Evolutionary conservation across 371 early-diverging fungal species (phyloP).

Genomic region (Rozella allomycis): DNA sequence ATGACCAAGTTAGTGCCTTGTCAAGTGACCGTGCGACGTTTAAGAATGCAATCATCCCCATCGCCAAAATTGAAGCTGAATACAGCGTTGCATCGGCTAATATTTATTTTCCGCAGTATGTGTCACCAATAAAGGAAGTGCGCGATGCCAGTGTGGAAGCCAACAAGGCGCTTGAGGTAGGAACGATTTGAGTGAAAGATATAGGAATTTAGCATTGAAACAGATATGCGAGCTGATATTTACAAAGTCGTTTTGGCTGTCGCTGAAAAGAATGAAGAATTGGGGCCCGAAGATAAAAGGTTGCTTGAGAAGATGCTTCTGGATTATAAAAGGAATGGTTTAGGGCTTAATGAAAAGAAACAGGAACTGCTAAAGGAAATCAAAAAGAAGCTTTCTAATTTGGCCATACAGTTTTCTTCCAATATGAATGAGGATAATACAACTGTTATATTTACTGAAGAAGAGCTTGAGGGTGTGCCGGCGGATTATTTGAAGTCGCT

Average conservation of each 20-base stretch:
- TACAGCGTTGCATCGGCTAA: too few relatives aligned
- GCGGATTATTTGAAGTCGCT: constrained; percentile 40
- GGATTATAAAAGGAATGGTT: constrained; percentile 43
- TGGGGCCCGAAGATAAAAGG: constrained; percentile 39
- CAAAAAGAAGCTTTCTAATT: constrained; percentile 40
- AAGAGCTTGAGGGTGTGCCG: constrained; percentile 51
- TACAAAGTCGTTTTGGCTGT: constrained; percentile 17
- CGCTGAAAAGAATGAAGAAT: constrained; percentile 26
- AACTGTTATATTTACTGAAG: constrained; percentile 14
- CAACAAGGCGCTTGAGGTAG: constrained; percentile 22
- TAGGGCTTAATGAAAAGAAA: constrained; percentile 35
- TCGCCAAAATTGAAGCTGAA: too few relatives aligned
- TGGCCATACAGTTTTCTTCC: constrained; percentile 36
- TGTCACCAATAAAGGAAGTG: constrained; percentile 38
- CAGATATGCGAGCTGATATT: constrained; percentile 50
- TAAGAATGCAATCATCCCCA: too few relatives aligned
- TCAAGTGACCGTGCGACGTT: too few relatives aligned
- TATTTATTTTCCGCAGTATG: constrained; percentile 35
- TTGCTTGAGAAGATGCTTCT: constrained; percentile 35
- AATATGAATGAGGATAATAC: constrained; percentile 36
- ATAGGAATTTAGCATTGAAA: constrained; percentile 44
- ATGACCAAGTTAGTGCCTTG: too few relatives aligned
- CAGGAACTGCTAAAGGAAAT: constrained; percentile 33
- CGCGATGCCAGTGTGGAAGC: constrained; percentile 46
- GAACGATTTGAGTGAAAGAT: neutral